Conservation (phyloP, 2,329 filamentous ascomycete species). For the Stachybotrys echinatus region DNA sequence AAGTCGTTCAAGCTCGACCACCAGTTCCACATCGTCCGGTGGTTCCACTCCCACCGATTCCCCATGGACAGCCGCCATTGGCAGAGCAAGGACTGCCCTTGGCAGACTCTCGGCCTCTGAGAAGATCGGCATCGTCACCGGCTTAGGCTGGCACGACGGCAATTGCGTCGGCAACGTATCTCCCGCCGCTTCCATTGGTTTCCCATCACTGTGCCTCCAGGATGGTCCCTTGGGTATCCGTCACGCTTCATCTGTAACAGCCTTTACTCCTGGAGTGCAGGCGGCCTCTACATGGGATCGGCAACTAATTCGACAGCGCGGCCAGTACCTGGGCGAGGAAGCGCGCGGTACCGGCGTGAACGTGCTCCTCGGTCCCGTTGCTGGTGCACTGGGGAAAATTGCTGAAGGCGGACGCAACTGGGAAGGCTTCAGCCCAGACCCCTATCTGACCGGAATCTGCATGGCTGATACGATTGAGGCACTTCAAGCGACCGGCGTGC, state of each 20-base stretch:
- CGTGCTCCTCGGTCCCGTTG: conserved; percentile 65
- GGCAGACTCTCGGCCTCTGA: conserved; percentile 1
- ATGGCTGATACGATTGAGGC: conserved; percentile 55
- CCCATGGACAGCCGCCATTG: conserved; percentile 1
- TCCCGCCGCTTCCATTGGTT: conserved; percentile 26
- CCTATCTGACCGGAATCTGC: conserved; percentile 60
- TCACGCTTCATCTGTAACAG: conserved; percentile 27
- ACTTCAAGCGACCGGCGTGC: conserved; percentile 30
- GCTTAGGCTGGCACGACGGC: conserved; percentile 1
- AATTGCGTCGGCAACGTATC: conserved; percentile 16
- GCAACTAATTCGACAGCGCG: conserved; percentile 61
- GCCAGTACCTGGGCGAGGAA: conserved; percentile 69
- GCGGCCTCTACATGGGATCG: conserved; percentile 62
- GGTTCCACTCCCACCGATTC: not conserved
- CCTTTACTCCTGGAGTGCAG: conserved; percentile 50
- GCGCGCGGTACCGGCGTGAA: conserved; percentile 74
- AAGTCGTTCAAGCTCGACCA: not conserved
- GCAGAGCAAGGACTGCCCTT: not conserved
- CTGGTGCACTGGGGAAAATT: conserved; percentile 29
- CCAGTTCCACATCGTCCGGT: not conserved
- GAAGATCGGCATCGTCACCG: conserved; percentile 2
- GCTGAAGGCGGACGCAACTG: conserved; percentile 43
- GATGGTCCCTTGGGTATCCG: conserved; percentile 16
- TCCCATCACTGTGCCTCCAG: conserved; percentile 28
- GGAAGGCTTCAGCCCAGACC: conserved; percentile 62